A percentile compares a stretch with the other conserved stretches of the same genome.
These are phyloP conservation scores for Brassica carinata DNA, from an alignment of 345 rosid species.

Conservation along the genomic window DNA sequence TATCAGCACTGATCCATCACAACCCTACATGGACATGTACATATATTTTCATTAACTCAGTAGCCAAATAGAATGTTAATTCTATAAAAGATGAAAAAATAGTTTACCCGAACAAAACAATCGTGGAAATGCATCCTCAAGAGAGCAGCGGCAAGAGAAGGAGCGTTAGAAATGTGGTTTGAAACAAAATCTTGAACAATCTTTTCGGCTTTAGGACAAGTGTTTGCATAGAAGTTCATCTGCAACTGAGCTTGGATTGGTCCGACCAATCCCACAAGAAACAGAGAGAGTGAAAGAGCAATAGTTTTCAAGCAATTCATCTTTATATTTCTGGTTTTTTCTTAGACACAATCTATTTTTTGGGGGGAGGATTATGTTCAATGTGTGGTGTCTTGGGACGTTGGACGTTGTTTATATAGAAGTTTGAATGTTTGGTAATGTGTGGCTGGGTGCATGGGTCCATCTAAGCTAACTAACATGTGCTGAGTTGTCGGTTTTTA, in stretches of 20 bases:
- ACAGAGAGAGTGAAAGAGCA: conserved; percentile 23
- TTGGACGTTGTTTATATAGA: conserved; percentile 28
- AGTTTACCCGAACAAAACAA: conserved; percentile 70
- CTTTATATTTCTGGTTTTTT: conserved; percentile 31
- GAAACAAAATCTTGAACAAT: conserved; percentile 47
- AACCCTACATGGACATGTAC: conserved; percentile 54
- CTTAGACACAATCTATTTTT: background rate
- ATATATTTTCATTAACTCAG: background rate
- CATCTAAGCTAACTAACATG: conserved; percentile 41
- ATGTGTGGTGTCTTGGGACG: conserved; percentile 24
- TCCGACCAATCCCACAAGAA: conserved; percentile 41
- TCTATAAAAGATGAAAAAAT: background rate
- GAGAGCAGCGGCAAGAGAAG: conserved; percentile 73
- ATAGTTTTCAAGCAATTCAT: conserved; percentile 22
- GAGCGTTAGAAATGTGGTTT: conserved; percentile 63
- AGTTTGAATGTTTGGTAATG: conserved; percentile 22
- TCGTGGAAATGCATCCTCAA: conserved; percentile 92
- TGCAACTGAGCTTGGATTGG: conserved; percentile 59
- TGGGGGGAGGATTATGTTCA: conserved; percentile 18
- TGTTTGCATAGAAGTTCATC: conserved; percentile 54
- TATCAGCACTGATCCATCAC: conserved; percentile 83
- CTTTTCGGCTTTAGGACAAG: conserved; percentile 52
- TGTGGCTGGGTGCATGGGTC: conserved; percentile 26
- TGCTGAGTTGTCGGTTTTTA: conserved; percentile 30
- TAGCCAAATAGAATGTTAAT: conserved; percentile 3